Evolutionary conservation across 108 stramenopile species (phyloP).

Genomic region (Cyclotella cryptica): DNA sequence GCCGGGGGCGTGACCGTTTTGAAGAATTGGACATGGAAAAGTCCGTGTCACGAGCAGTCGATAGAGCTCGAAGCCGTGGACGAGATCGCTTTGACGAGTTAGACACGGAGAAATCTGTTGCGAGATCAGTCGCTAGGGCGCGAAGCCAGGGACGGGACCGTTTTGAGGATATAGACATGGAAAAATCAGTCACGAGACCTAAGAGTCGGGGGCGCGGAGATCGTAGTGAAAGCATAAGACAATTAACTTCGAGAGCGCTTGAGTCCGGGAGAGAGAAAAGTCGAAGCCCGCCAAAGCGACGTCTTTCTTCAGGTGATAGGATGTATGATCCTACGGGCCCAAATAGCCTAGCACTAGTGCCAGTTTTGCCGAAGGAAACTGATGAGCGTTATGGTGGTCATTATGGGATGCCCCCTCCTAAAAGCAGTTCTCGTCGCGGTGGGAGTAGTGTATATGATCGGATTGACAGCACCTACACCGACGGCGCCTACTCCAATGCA

Average conservation of each 20-base stretch:
- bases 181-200: constrained; percentile 1
- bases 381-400: constrained; percentile 30
- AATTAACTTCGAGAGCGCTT: constrained; percentile 44
- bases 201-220: constrained; percentile 35
- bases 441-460: constrained; percentile 29
- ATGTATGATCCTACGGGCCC: constrained; percentile 46
- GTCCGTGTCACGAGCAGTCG: not conserved
- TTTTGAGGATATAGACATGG: constrained; percentile 6
- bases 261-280: constrained; percentile 29
- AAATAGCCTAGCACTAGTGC: constrained; percentile 44
- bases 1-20: constrained; percentile 12
- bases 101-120: constrained; percentile 1
- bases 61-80: constrained; percentile 8
- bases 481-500: constrained; percentile 24
- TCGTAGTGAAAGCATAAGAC: constrained; percentile 36
- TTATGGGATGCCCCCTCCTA: constrained; percentile 30
- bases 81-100: constrained; percentile 15
- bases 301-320: not conserved
- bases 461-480: constrained; percentile 31
- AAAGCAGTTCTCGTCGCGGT: constrained; percentile 28
- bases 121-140: not conserved
- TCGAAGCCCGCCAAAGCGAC: constrained; percentile 18
- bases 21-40: constrained; percentile 15
- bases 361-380: constrained; percentile 22
- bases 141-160: constrained; percentile 10